Conservation (phyloP, 2,329 filamentous ascomycete species). For the Mollisia scopiformis region DNA sequence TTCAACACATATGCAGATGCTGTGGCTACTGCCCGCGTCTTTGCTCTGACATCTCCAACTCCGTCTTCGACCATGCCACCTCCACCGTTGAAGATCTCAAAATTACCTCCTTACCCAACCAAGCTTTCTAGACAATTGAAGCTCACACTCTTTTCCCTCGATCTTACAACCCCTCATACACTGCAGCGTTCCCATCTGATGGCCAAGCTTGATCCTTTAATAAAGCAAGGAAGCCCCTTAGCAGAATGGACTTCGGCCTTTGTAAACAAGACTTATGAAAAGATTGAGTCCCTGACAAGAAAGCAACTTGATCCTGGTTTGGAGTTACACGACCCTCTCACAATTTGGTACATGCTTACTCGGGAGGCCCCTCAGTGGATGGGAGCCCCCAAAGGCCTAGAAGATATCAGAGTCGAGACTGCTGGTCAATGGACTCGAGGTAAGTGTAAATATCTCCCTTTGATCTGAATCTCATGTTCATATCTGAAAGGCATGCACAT, state of each 20-base stretch:
- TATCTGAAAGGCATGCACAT: constrained; percentile 79
- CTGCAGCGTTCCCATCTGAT: constrained; percentile 64
- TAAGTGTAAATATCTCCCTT: background rate
- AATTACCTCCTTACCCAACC: constrained; percentile 64
- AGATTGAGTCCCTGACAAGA: constrained; percentile 65
- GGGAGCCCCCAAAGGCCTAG: constrained; percentile 54
- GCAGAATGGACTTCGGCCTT: constrained; percentile 76
- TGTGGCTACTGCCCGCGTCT: constrained; percentile 75
- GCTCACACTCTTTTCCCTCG: constrained; percentile 73
- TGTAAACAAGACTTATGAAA: constrained; percentile 69
- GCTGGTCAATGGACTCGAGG: constrained; percentile 92
- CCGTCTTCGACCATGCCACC: constrained; percentile 83
- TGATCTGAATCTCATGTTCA: too few relatives aligned
- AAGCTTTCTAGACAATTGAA: constrained; percentile 65
- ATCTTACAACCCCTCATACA: constrained; percentile 74
- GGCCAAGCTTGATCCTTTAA: constrained; percentile 54
- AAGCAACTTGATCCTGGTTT: constrained; percentile 63
- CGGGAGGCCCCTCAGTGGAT: constrained; percentile 61
- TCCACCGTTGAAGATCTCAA: constrained; percentile 52
- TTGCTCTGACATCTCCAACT: constrained; percentile 72
- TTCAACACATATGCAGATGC: constrained; percentile 96
- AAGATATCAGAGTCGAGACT: constrained; percentile 90
- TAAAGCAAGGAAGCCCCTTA: constrained; percentile 69
- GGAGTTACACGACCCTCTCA: constrained; percentile 75
- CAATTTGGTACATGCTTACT: constrained; percentile 77